These are phyloP conservation scores for Trichoderma endophyticum DNA, from an alignment of 2,329 filamentous ascomycete species.

Conservation along the genomic window DNA sequence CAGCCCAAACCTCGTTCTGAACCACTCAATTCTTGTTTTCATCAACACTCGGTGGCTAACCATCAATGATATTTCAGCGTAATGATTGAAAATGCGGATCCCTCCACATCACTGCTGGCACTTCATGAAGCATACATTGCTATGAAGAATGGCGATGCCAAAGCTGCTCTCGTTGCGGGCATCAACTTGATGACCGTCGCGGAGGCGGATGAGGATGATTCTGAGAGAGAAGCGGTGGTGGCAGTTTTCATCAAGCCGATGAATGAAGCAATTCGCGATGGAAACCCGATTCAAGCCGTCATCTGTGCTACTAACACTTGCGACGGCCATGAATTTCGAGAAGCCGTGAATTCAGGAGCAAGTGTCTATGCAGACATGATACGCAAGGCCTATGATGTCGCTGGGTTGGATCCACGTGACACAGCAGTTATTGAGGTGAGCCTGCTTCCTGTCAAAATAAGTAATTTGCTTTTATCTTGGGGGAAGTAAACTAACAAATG, in stretches of 20 bases:
- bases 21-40: not conserved
- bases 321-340: conserved; percentile 35
- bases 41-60: not conserved
- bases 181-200: conserved; percentile 32
- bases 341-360: not conserved
- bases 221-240: conserved; percentile 40
- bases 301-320: conserved; percentile 35
- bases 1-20: not conserved
- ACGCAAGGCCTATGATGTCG: not conserved
- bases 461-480: too few species aligned
- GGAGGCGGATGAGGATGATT: conserved; percentile 19
- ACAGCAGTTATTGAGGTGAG: conserved; percentile 27
- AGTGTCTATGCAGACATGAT: not conserved
- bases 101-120: conserved; percentile 3
- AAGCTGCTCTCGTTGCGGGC: conserved; percentile 33
- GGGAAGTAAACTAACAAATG: conserved; percentile 4
- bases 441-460: conserved; percentile 17
- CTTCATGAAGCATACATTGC: conserved; percentile 5
- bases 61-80: not conserved
- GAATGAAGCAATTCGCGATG: conserved; percentile 42
- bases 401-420: not conserved
- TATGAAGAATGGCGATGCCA: not conserved
- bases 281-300: conserved; percentile 39
- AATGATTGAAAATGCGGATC: not conserved
- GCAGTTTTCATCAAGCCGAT: conserved; percentile 43